Evolutionary conservation across 192 early-diverging fungal species (phyloP).

Genomic region (Martensiomyces pterosporus): DNA sequence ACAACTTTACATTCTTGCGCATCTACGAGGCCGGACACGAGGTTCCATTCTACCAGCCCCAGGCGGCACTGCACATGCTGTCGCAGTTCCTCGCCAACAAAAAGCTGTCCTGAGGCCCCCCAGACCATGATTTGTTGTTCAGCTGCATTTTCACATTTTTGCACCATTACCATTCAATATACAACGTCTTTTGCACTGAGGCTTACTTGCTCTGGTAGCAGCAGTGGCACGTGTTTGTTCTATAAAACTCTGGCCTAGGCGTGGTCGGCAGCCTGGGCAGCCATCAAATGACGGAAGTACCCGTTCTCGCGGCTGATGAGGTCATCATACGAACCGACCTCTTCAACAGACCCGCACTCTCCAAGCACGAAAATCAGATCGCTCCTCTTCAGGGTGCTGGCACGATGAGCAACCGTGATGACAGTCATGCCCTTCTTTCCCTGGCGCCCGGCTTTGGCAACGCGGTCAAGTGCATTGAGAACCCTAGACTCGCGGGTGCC

Average conservation of each 20-base stretch:
- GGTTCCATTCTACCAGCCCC: conserved; percentile 89
- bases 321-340: conserved; percentile 64
- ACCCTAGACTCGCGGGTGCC: conserved; percentile 63
- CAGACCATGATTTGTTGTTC: too few species aligned
- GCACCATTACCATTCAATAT: too few species aligned
- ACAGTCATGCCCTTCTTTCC: conserved; percentile 65
- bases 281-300: conserved; percentile 53
- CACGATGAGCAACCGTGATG: conserved; percentile 70
- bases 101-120: conserved; percentile 19
- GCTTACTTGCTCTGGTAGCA: too few species aligned
- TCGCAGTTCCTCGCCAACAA: conserved; percentile 63
- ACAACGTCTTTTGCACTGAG: too few species aligned
- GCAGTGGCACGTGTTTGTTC: too few species aligned
- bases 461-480: conserved; percentile 59
- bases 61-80: conserved; percentile 77
- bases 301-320: conserved; percentile 53
- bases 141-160: too few species aligned
- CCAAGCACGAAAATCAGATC: conserved; percentile 64
- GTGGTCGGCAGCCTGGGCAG: conserved; percentile 40
- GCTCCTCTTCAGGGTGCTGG: conserved; percentile 73
- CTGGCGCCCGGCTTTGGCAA: too few species aligned
- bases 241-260: not conserved
- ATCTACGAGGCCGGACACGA: conserved; percentile 86
- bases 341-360: conserved; percentile 59
- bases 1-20: conserved; percentile 75